Evolutionary conservation across 306 rosid genomes (phyloP).

Genomic region (Comarum palustre): DNA sequence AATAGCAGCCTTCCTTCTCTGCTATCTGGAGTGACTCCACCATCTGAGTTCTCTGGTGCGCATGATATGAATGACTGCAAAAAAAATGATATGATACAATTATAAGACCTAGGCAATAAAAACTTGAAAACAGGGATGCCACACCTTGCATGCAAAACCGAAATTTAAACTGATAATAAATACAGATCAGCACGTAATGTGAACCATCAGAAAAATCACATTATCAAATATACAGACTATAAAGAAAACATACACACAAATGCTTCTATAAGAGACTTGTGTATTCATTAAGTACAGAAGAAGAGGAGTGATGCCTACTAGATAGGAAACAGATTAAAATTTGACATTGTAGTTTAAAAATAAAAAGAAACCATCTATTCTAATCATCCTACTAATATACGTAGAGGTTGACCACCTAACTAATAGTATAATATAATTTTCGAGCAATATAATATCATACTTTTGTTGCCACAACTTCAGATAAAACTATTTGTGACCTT

Average conservation of each 20-base stretch:
- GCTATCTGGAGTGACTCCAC: constrained; percentile 69
- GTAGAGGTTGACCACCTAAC: not conserved
- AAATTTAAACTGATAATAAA: not conserved
- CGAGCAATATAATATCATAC: not conserved
- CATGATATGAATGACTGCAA: constrained; percentile 83
- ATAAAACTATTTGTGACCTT: not conserved
- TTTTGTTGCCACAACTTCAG: not conserved
- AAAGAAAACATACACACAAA: not conserved
- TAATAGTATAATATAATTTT: not conserved
- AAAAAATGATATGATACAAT: not conserved
- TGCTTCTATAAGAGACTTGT: not conserved
- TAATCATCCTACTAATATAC: not conserved
- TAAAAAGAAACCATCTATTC: not conserved
- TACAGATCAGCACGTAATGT: constrained; percentile 1
- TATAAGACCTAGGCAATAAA: not conserved
- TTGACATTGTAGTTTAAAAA: not conserved
- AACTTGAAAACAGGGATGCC: not conserved
- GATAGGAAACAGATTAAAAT: not conserved
- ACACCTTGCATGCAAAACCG: not conserved
- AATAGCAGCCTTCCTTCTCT: constrained; percentile 65
- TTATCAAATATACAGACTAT: not conserved
- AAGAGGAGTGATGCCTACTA: not conserved
- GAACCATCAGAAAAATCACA: not conserved
- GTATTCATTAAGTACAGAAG: not conserved
- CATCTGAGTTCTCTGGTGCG: constrained; percentile 75